phyloP scores from a whole-genome alignment of 2,329 filamentous ascomycete species.

The Arthrobotrys musiformis region DNA sequence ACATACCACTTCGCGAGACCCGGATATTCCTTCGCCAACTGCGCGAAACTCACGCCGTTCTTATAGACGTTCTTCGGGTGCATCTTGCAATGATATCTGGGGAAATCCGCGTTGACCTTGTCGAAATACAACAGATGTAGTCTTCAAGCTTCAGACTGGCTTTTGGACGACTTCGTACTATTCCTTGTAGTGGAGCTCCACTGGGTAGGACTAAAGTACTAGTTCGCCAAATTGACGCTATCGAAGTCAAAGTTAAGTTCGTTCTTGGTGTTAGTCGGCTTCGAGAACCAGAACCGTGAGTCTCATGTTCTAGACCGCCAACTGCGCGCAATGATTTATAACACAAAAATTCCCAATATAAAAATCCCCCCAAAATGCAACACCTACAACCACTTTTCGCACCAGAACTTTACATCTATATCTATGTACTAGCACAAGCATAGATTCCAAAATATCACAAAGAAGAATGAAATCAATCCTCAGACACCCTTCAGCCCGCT shows the following conservation, averaged over 20 bases:
- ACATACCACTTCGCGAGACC: slow-evolving; percentile 68
- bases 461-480: slow-evolving; percentile 23
- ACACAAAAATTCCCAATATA: slow-evolving; percentile 19
- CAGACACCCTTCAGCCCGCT: background rate
- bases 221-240: background rate
- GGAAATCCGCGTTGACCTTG: slow-evolving; percentile 10
- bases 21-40: slow-evolving; percentile 70
- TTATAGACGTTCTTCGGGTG: slow-evolving; percentile 67
- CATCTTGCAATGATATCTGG: slow-evolving; percentile 41
- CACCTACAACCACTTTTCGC: too few species aligned
- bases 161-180: background rate
- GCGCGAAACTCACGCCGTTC: slow-evolving; percentile 71
- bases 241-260: background rate
- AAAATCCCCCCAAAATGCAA: slow-evolving; percentile 31
- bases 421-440: too few species aligned
- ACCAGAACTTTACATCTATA: too few species aligned
- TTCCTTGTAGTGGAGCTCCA: background rate
- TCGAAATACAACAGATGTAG: slow-evolving; percentile 13
- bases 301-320: slow-evolving; percentile 35
- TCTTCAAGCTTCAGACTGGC: background rate
- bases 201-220: too few species aligned
- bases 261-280: too few species aligned
- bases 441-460: background rate
- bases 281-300: too few species aligned
- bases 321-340: slow-evolving; percentile 49